Evolutionary conservation across 2,329 filamentous ascomycete genomes (phyloP).

Genomic region (Cytospora chrysosperma): DNA sequence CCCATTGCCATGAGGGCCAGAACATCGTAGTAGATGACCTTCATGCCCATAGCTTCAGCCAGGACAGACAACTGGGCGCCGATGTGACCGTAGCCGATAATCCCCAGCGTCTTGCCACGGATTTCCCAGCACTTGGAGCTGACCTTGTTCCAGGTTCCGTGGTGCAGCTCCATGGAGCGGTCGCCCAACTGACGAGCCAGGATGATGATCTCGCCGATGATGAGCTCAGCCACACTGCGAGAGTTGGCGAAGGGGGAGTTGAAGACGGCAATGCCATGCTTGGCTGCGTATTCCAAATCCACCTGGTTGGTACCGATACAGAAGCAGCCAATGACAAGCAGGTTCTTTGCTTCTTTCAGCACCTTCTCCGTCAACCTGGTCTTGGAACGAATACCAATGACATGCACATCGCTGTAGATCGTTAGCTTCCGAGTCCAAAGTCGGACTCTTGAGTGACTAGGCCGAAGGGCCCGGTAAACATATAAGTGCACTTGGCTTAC

Average conservation of each 20-base stretch:
- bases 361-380: conserved; percentile 89
- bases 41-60: conserved; percentile 97
- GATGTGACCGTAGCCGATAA: conserved; percentile 96
- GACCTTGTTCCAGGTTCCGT: conserved; percentile 96
- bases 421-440: conserved; percentile 22
- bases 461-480: neutral
- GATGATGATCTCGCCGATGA: conserved; percentile 89
- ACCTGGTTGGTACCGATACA: conserved; percentile 98
- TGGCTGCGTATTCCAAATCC: conserved; percentile 78
- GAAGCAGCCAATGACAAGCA: conserved; percentile 96
- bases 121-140: conserved; percentile 97
- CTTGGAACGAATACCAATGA: conserved; percentile 97
- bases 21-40: conserved; percentile 95
- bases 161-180: conserved; percentile 90
- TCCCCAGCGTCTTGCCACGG: conserved; percentile 92
- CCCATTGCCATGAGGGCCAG: conserved; percentile 93
- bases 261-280: conserved; percentile 91
- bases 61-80: conserved; percentile 93
- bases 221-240: conserved; percentile 90
- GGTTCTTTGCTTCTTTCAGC: conserved; percentile 83
- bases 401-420: conserved; percentile 76
- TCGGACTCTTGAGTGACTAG: neutral
- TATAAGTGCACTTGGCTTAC: conserved; percentile 46
- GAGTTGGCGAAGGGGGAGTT: conserved; percentile 99
- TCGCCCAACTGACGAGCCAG: conserved; percentile 92